These are phyloP conservation scores for Phaeosphaeria sp. DNA, from an alignment of 2,329 filamentous ascomycete genomes.

Conservation along the genomic window DNA sequence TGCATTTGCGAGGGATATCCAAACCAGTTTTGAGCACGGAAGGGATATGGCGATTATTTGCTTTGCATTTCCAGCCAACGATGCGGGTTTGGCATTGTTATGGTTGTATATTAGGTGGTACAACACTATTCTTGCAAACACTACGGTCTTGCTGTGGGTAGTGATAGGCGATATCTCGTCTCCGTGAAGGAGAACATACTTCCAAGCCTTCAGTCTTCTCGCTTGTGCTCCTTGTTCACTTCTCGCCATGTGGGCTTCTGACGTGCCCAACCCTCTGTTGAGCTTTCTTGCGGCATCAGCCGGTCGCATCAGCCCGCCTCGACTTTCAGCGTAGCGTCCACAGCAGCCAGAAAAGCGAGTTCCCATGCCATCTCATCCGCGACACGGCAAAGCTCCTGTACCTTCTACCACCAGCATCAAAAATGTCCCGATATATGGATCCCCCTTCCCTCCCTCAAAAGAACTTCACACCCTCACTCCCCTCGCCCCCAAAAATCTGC, in stretches of 20 bases:
- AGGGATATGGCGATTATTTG: neutral
- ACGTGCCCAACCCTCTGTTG: neutral
- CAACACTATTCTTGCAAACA: neutral
- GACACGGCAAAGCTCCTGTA: neutral
- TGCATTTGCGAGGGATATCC: neutral
- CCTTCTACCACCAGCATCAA: neutral
- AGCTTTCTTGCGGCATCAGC: neutral
- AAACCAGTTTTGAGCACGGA: neutral
- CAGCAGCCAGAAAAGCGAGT: neutral
- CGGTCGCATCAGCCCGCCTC: neutral
- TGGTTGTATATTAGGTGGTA: neutral
- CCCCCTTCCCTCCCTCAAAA: constrained; percentile 63
- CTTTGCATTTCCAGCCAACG: neutral
- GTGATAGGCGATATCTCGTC: neutral
- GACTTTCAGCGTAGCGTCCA: too few relatives aligned
- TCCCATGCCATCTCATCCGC: neutral
- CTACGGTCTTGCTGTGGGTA: neutral
- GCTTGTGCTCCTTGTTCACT: neutral
- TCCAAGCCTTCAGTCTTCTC: neutral
- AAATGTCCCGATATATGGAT: neutral
- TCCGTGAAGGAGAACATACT: neutral
- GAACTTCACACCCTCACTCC: constrained; percentile 90
- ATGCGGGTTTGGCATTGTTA: neutral
- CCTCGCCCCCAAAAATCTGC: constrained; percentile 87
- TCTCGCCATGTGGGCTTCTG: neutral